These are phyloP conservation scores for Albugo laibachii DNA, from an alignment of 352 stramenopile species.

Conservation along the genomic window DNA sequence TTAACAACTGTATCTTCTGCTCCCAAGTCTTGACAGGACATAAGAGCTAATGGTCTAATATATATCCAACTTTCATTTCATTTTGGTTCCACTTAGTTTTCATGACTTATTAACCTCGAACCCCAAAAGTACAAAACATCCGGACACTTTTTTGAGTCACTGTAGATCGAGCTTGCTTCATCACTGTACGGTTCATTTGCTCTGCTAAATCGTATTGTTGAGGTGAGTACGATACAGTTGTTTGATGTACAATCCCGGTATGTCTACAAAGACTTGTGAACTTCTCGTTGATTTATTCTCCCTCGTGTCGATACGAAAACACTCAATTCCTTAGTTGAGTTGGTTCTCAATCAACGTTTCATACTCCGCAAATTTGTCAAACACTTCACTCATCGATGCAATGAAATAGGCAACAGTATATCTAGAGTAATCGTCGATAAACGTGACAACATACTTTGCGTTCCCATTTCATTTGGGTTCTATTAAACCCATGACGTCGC, in stretches of 20 bases:
- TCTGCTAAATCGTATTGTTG: conserved; percentile 4
- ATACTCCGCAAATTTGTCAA: conserved; percentile 1
- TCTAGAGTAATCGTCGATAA: conserved; percentile 9
- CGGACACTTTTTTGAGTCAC: background rate
- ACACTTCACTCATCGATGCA: conserved; percentile 8
- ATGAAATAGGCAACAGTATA: conserved; percentile 9
- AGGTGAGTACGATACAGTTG: conserved; percentile 1
- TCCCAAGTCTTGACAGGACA: no score
- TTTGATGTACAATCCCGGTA: conserved; percentile 5
- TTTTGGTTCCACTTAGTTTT: no score
- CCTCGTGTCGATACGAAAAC: conserved; percentile 3
- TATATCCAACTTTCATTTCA: no score
- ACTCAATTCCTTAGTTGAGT: conserved; percentile 7
- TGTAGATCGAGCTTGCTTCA: conserved; percentile 4
- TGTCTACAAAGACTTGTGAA: background rate
- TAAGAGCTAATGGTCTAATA: no score
- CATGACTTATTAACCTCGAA: no score
- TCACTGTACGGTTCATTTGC: conserved; percentile 5
- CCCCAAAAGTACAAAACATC: no score
- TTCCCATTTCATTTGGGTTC: background rate
- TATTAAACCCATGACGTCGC: background rate
- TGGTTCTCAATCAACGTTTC: conserved; percentile 8
- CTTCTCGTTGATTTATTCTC: conserved; percentile 2
- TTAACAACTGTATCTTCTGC: no score
- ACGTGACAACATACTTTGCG: conserved; percentile 5